phyloP scores from a whole-genome alignment of 352 stramenopile genomes.

The Globisporangium emineosum region DNA sequence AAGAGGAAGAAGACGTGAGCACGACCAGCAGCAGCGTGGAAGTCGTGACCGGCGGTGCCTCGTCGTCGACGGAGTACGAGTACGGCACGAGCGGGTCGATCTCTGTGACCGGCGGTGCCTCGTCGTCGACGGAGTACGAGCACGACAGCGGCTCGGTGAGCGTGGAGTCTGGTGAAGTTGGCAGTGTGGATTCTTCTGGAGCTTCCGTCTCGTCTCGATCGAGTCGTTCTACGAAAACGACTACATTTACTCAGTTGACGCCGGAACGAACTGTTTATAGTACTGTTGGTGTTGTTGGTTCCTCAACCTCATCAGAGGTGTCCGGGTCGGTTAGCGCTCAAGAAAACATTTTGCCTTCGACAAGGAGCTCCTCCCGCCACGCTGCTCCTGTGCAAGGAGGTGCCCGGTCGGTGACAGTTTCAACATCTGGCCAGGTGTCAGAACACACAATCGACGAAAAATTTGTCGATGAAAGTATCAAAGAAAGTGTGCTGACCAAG shows the following conservation, averaged over 20 bases:
- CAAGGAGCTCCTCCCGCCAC: background rate
- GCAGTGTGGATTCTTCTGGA: background rate
- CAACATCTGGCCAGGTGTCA: background rate
- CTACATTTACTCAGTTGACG: background rate
- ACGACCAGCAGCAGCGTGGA: background rate
- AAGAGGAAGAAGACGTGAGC: too few species aligned
- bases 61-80: background rate
- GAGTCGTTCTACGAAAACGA: background rate
- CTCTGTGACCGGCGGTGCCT: background rate
- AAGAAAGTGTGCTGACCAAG: background rate
- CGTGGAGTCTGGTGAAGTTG: background rate
- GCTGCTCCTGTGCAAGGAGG: background rate
- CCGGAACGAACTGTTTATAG: too few species aligned
- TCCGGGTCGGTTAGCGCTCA: background rate
- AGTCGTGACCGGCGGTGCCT: background rate
- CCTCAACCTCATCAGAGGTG: background rate
- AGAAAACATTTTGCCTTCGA: too few species aligned
- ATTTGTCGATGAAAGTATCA: background rate
- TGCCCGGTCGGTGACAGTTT: background rate
- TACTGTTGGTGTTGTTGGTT: background rate
- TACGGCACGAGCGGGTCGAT: background rate
- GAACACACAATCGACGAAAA: background rate
- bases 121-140: constrained; percentile 10
- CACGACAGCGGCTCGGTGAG: constrained; percentile 7
- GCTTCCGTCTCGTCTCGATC: background rate